Evolutionary conservation across 2,329 filamentous ascomycete genomes (phyloP).

Genomic region (Ophiocordyceps camponoti-floridani): DNA sequence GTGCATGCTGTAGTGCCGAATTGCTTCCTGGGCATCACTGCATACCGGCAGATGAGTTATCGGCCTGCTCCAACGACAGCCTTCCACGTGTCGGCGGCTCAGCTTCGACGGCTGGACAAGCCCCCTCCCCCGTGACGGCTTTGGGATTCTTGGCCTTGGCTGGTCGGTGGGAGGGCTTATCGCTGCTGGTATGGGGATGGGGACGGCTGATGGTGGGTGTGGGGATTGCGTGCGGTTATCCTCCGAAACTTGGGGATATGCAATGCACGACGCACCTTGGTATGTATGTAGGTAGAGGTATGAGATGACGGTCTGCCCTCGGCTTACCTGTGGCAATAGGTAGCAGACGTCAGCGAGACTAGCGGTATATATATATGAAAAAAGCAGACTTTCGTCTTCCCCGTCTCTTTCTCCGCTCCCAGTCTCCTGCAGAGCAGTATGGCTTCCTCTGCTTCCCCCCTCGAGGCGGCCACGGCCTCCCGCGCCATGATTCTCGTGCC

Average conservation of each 20-base stretch:
- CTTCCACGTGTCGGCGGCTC: neutral
- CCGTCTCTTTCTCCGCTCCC: neutral
- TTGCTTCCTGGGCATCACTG: neutral
- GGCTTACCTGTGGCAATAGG: neutral
- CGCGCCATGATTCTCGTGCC: slow-evolving; percentile 46
- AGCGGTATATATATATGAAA: neutral
- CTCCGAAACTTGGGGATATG: too few relatives aligned
- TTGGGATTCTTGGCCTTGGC: neutral
- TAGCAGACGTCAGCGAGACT: neutral
- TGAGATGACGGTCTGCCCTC: too few relatives aligned
- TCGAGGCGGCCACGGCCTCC: slow-evolving; percentile 1
- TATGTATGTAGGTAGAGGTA: too few relatives aligned
- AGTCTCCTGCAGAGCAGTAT: slow-evolving; percentile 4
- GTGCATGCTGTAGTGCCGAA: too few relatives aligned
- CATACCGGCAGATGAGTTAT: neutral
- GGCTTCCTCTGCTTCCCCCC: slow-evolving; percentile 9
- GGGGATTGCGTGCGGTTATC: too few relatives aligned
- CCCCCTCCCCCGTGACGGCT: neutral
- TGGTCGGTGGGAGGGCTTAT: too few relatives aligned
- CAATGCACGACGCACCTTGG: too few relatives aligned
- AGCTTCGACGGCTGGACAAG: neutral
- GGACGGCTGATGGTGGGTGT: too few relatives aligned
- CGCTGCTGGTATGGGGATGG: too few relatives aligned
- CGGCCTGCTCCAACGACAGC: neutral
- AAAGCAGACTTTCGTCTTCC: neutral